Evolutionary conservation across 345 rosid genomes (phyloP), one percentile per base, ranked within the genome.

Genomic region (Conringia planisiliqua): DNA sequence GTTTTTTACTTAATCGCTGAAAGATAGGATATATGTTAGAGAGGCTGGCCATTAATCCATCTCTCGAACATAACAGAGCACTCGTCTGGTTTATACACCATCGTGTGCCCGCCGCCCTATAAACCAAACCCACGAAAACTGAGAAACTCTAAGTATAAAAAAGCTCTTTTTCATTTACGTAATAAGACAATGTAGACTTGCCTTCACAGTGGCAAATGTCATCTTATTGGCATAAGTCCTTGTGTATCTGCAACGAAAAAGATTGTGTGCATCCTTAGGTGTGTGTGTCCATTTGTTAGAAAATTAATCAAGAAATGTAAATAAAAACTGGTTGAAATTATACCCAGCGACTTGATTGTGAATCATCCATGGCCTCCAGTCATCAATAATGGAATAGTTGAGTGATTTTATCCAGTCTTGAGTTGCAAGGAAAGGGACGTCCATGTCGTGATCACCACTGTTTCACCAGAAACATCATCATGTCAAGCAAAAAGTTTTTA

Each of bases 141-240:
- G n/a, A 36, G 30, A 60, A 60, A 36, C 44, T 17, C 40, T 60
- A 11, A 18, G 64, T 18, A 59, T 35, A 59, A 60, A 18, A 9
- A 36, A 36, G 5, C 11, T 60, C 0, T 35, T 36, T 24, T 82
- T 61, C 57, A 5, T 24, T 12, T 5, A 26, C 30, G 35, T 52
- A 12, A 52, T 22, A 6, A 11, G 10, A 26, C 2, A 7, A 40
- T 11, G 14, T 20, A 10, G 33, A 16, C 74, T 67, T 64, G 60
- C 96, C 84, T 86, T 90, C 0, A 88, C 71, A 6, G 90, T 90
- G 11, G 90, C 89, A 52, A 82, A 90, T 51, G 91, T 82, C 96
- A 88, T 84, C 26, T 29, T 56, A 64, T 85, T 90, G 0, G 86
- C 70, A 61, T 86, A 85, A 39, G 82, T 81, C 78, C 91, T 84